Conservation (phyloP, 208 protist genomes). For the Trypanosomatidae sp. region DNA sequence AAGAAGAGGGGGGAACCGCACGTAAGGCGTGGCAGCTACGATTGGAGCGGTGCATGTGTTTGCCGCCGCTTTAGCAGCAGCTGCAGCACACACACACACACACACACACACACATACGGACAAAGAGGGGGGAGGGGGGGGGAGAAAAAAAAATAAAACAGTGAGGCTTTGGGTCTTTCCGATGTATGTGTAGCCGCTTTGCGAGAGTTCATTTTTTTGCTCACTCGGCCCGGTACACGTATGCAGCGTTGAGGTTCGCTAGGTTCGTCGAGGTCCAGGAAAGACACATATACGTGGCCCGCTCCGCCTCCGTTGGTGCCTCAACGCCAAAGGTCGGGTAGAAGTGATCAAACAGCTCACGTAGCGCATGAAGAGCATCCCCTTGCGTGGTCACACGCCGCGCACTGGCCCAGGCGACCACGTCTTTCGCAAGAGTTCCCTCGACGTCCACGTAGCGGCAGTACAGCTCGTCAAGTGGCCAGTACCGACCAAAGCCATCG, state of each 20-base stretch:
- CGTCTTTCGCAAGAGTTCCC: slow-evolving; percentile 37
- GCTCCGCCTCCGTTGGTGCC: slow-evolving; percentile 39
- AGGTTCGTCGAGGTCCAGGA: slow-evolving; percentile 45
- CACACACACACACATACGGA: background rate
- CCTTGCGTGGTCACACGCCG: slow-evolving; percentile 44
- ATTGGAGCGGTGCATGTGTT: background rate
- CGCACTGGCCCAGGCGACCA: slow-evolving; percentile 52
- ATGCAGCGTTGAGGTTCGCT: slow-evolving; percentile 28
- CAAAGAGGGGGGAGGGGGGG: background rate
- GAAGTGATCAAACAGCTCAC: slow-evolving; percentile 66
- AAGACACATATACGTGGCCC: slow-evolving; percentile 35
- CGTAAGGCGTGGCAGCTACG: background rate
- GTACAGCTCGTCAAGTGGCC: slow-evolving; percentile 82
- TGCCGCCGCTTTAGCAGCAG: background rate
- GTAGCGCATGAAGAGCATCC: slow-evolving; percentile 50
- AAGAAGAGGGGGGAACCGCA: background rate
- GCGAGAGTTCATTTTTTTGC: background rate
- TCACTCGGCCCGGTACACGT: slow-evolving; percentile 45
- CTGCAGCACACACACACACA: background rate
- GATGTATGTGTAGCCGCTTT: background rate
- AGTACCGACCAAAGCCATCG: slow-evolving; percentile 87
- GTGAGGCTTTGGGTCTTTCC: background rate
- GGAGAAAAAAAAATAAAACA: slow-evolving; percentile 5
- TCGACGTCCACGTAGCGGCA: slow-evolving; percentile 64
- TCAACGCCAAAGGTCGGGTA: slow-evolving; percentile 54